Evolutionary conservation across 2,329 filamentous ascomycete species (phyloP).

Genomic region (Trichoderma afroharzianum): DNA sequence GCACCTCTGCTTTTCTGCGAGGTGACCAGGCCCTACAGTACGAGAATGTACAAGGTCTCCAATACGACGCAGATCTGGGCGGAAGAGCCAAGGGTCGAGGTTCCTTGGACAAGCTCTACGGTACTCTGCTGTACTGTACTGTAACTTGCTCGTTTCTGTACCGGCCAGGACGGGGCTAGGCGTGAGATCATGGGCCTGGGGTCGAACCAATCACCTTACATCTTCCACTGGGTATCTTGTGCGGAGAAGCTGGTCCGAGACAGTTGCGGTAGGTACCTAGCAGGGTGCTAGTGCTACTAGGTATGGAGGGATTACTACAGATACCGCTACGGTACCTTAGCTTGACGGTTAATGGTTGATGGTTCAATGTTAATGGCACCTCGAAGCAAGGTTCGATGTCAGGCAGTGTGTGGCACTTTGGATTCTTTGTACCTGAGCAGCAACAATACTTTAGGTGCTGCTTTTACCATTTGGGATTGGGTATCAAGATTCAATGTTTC

Average conservation of each 20-base stretch:
- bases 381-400: neutral
- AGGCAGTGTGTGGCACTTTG: neutral
- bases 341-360: neutral
- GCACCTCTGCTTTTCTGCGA: neutral
- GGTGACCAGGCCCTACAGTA: neutral
- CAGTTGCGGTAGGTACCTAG: neutral
- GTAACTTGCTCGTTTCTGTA: neutral
- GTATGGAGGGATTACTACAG: neutral
- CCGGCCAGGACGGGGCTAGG: neutral
- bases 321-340: neutral
- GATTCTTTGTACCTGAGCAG: neutral
- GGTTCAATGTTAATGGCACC: neutral
- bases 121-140: neutral
- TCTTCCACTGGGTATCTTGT: neutral
- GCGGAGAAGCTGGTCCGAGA: slow-evolving; percentile 9
- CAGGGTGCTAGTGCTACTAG: neutral
- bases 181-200: neutral
- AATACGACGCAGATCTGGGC: slow-evolving; percentile 2
- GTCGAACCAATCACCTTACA: slow-evolving; percentile 4
- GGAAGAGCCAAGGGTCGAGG: neutral
- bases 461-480: neutral
- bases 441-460: no score
- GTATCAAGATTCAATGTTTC: neutral
- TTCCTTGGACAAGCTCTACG: neutral
- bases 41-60: neutral